Conservation (phyloP, 83 land plant species). For the Picea abies region DNA sequence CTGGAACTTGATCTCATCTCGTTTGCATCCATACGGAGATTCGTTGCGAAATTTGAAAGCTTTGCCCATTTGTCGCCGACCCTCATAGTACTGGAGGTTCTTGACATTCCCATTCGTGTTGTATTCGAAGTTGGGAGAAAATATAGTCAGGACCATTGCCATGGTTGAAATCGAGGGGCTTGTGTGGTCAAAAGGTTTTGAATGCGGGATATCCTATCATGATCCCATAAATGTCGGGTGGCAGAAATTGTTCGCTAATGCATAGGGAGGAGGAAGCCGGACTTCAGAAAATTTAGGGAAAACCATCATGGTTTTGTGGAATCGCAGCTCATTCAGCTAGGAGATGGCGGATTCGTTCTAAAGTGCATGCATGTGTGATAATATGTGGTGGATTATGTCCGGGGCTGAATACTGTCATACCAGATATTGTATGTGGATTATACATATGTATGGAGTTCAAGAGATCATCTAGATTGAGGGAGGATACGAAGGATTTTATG, state of each 20-base stretch:
- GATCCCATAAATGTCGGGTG: no score
- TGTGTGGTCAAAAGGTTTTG: conserved; percentile 85
- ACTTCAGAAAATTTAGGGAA: no score
- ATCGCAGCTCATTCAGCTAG: no score
- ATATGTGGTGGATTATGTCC: conserved; percentile 91
- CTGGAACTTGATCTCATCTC: no score
- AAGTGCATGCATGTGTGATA: conserved; percentile 83
- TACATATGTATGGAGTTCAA: conserved; percentile 77
- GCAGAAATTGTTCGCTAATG: no score
- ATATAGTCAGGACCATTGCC: conserved; percentile 86
- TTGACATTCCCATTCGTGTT: conserved; percentile 65
- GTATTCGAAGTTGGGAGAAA: conserved; percentile 97
- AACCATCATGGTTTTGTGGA: no score
- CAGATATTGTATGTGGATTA: conserved; percentile 80
- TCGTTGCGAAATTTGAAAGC: no score
- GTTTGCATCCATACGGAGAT: no score
- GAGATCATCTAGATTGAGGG: conserved; percentile 68
- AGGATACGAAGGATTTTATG: conserved; percentile 81
- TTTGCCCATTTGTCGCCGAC: conserved; percentile 63
- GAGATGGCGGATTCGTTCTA: conserved; percentile 27
- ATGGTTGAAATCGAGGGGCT: conserved; percentile 96
- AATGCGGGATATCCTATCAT: conserved; percentile 60
- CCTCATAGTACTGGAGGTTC: conserved; percentile 87
- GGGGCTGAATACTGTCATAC: conserved; percentile 85
- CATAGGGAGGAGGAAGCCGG: no score